A percentile compares a stretch with the other conserved stretches of the same genome.
Conservation (phyloP, 2,329 filamentous ascomycete genomes). For the Rachicladosporium sp. region DNA sequence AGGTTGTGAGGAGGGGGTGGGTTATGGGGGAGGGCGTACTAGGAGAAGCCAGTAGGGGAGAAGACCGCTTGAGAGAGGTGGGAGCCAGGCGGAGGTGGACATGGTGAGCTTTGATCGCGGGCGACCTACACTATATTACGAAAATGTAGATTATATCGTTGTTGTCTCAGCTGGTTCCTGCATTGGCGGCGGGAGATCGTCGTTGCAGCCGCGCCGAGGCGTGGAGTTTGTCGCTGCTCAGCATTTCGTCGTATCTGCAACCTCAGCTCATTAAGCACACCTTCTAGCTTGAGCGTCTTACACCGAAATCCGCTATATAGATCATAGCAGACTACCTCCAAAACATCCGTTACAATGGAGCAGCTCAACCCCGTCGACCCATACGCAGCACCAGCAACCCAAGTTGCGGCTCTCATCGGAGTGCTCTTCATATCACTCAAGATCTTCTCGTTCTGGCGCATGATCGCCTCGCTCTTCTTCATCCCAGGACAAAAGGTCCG, state of each 20-base stretch:
- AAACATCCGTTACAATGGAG: slow-evolving; percentile 6
- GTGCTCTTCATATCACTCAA: slow-evolving; percentile 26
- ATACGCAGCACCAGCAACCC: slow-evolving; percentile 20
- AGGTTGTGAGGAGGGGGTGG: slow-evolving; percentile 10
- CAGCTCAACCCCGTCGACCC: slow-evolving; percentile 12
- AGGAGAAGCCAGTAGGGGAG: slow-evolving; percentile 55
- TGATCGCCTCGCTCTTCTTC: slow-evolving; percentile 37
- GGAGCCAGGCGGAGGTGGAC: slow-evolving; percentile 27
- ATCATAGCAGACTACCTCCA: neutral
- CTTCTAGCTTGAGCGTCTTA: neutral
- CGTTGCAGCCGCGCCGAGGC: no score
- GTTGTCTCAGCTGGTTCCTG: no score
- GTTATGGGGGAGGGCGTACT: slow-evolving; percentile 40
- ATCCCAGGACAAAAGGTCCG: slow-evolving; percentile 30
- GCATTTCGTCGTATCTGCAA: no score
- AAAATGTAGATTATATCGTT: no score
- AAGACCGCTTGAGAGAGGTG: slow-evolving; percentile 33
- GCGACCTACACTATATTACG: no score
- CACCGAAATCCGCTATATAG: no score
- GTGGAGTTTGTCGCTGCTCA: no score
- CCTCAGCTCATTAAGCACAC: neutral
- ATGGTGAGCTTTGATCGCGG: no score
- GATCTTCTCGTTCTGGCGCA: slow-evolving; percentile 34
- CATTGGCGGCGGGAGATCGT: no score
- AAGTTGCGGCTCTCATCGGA: slow-evolving; percentile 25